Conservation (phyloP, 495 filamentous ascomycete genomes). For the Penicillium steckii region DNA sequence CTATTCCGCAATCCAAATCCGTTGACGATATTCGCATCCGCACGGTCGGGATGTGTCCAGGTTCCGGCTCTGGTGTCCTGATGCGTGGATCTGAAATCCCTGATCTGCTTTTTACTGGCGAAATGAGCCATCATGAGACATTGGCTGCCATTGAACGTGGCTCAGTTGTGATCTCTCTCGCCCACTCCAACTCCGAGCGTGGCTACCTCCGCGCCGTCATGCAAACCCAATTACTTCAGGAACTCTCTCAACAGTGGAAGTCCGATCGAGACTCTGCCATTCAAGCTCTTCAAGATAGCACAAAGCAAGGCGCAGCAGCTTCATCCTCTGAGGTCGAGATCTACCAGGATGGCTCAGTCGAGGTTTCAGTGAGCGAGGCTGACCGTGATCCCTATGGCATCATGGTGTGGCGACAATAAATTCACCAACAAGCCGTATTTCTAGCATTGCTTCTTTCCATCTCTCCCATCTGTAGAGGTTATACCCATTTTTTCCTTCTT, state of each 20-base stretch:
- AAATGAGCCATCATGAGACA: conserved; percentile 90
- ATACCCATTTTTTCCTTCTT: no score
- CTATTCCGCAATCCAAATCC: conserved; percentile 59
- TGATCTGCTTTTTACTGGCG: conserved; percentile 86
- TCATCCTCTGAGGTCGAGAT: conserved; percentile 41
- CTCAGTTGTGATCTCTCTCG: conserved; percentile 77
- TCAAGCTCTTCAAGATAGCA: conserved; percentile 29
- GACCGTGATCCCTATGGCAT: conserved; percentile 81
- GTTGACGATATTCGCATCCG: conserved; percentile 55
- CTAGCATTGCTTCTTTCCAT: no score
- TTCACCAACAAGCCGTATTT: no score
- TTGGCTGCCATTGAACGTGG: conserved; percentile 84
- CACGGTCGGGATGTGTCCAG: conserved; percentile 74
- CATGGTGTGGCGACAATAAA: conserved; percentile 47
- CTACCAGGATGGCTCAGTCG: conserved; percentile 48
- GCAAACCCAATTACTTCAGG: conserved; percentile 57
- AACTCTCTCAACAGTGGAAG: conserved; percentile 55
- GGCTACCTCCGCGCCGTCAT: conserved; percentile 73
- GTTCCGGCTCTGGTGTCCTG: conserved; percentile 74
- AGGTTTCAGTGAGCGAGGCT: conserved; percentile 70
- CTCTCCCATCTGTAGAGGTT: no score
- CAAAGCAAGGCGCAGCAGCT: conserved; percentile 16
- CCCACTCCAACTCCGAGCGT: conserved; percentile 90
- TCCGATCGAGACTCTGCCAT: conserved; percentile 36
- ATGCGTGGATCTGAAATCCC: conserved; percentile 55